Base-by-base conservation (phyloP, 2,329 filamentous ascomycete genomes). In the Microsporum ferrugineum region DNA sequence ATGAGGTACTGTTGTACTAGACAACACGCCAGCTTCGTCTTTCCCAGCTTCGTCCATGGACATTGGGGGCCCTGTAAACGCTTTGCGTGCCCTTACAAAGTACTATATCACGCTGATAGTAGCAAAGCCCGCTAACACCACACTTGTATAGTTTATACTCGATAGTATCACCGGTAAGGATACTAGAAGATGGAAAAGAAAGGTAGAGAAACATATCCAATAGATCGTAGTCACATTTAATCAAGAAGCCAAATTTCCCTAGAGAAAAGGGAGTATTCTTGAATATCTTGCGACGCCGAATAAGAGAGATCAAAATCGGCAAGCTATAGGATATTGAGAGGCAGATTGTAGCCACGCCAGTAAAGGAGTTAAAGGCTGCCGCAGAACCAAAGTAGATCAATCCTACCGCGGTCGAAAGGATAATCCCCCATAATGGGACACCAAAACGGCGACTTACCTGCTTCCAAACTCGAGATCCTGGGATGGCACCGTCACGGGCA, bases 281-380 rank as follows among this genome's bases (percentile, higher is more conserved):
- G n/a, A 91, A 82, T 38, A 83, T 80, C 59, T 81, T 78, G n/a
- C 88, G 82, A 7, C 84, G 80, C 14, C 86, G 82, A 1, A 90
- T 66, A 2, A 91, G 75, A 8, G 81, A 87, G 62, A 91, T 85
- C 8, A 90, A 74, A 60, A 91, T 89, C 0, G 88, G 88, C 12
- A 90, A 79, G 14, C 85, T 87, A 71, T 91, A 91, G 0, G 86
- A 89, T 3, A 85, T 84, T 0, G 84, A 87, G 0, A 91, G 80
- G 65, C 87, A 90, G 70, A 91, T 90, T 3, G 88, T 91, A 0
- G 88, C 88, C 0, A 90, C 87, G 31, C 88, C 87, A 0, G 88
- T 91, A 72, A 91, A 91, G 7, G 84, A 86, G 77, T 87, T 88
- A 76, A 91, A 91, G 0, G 88, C 88, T 0, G 87, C 86, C 0